Percentiles rank a stretch among this genome's conserved stretches.
phyloP scores from a whole-genome alignment of 2,329 filamentous ascomycete genomes.

The Cordyceps cicadae region DNA sequence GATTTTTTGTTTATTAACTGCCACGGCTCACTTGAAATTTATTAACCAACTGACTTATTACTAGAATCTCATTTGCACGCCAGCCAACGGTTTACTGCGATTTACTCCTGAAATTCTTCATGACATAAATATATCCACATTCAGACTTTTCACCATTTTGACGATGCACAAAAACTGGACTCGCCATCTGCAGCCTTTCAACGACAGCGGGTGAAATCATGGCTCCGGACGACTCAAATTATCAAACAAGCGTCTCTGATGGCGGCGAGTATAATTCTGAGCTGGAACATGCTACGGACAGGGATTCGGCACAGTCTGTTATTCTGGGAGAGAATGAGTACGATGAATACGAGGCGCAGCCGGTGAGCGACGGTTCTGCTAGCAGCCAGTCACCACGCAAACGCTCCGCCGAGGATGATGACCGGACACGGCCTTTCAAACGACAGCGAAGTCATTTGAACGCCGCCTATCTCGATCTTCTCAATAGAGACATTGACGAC shows the following conservation, averaged over 20 bases:
- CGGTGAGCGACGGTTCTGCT: slow-evolving; percentile 12
- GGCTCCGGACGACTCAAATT: slow-evolving; percentile 8
- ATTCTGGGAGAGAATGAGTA: slow-evolving; percentile 10
- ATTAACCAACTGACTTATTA: background rate
- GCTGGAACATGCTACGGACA: slow-evolving; percentile 11
- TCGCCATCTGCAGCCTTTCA: background rate
- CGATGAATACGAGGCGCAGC: slow-evolving; percentile 1
- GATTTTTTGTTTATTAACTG: background rate
- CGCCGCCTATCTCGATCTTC: slow-evolving; percentile 38
- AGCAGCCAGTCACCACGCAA: slow-evolving; percentile 20
- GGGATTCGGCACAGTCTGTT: slow-evolving; percentile 12
- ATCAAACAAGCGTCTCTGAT: background rate
- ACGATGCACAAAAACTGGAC: slow-evolving; percentile 3
- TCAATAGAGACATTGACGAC: slow-evolving; percentile 53
- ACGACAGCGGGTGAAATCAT: slow-evolving; percentile 9
- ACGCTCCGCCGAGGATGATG: slow-evolving; percentile 19
- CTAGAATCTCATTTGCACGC: background rate
- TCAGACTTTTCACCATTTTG: background rate
- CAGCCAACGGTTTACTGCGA: background rate
- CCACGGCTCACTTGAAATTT: background rate
- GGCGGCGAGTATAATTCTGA: background rate
- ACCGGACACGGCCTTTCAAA: slow-evolving; percentile 33
- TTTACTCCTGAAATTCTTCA: background rate
- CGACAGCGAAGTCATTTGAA: slow-evolving; percentile 36
- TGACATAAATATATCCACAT: background rate